Evolutionary conservation across 257 asterid genomes (phyloP).

Genomic region (Fraxinus cuspidata): DNA sequence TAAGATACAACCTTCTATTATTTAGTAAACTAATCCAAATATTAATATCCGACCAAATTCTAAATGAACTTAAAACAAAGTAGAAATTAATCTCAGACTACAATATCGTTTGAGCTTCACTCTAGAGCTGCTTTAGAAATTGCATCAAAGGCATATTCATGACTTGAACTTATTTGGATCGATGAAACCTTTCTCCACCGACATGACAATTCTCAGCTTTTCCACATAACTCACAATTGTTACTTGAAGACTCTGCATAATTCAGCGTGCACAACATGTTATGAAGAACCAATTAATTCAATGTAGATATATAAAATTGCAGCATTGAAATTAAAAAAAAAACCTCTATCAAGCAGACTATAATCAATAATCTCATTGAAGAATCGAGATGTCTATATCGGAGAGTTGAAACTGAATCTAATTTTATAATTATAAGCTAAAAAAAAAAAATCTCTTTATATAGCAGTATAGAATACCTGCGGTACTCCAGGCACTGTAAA

Average conservation of each 20-base stretch:
- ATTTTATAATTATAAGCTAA: no score
- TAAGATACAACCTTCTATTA: not conserved
- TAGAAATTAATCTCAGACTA: no score
- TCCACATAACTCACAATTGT: constrained; percentile 61
- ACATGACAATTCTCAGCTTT: constrained; percentile 49
- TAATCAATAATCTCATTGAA: not conserved
- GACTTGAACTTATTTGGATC: constrained; percentile 54
- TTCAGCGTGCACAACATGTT: not conserved
- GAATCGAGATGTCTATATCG: not conserved
- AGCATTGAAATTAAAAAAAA: not conserved
- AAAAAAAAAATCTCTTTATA: no score
- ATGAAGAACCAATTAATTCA: not conserved
- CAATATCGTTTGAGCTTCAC: not conserved
- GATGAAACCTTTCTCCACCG: constrained; percentile 53
- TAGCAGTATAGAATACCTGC: constrained; percentile 35
- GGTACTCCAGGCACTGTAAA: constrained; percentile 54
- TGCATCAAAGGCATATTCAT: constrained; percentile 47
- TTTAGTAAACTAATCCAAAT: no score
- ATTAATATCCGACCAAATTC: no score
- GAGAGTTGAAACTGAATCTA: not conserved
- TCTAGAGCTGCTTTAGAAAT: constrained; percentile 47
- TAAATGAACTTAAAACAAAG: not conserved
- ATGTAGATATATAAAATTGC: not conserved
- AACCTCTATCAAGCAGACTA: not conserved
- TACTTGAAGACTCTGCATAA: constrained; percentile 51